phyloP scores from a whole-genome alignment of 352 stramenopile genomes.

The Peronospora destructor region DNA sequence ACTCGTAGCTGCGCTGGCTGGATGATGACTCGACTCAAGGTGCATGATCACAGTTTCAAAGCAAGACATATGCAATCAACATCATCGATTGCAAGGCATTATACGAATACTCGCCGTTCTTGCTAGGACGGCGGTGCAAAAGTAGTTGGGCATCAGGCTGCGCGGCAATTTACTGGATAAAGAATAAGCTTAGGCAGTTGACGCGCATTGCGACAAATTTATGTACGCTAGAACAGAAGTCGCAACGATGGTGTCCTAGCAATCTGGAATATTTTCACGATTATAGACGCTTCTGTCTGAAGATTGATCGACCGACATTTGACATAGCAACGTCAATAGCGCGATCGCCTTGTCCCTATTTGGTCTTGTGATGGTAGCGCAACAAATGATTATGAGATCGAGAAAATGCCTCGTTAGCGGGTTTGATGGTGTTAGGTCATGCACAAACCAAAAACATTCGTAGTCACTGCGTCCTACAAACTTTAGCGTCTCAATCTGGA shows the following conservation, averaged over 20 bases:
- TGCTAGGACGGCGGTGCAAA: conserved; percentile 40
- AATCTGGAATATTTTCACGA: conserved; percentile 69
- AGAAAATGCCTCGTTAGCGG: no score
- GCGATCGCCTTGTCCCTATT: no score
- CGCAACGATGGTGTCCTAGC: conserved; percentile 48
- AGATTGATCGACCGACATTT: conserved; percentile 57
- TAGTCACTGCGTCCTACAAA: no score
- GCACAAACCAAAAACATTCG: no score
- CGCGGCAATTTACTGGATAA: conserved; percentile 57
- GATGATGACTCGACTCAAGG: conserved; percentile 50
- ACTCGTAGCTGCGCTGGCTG: conserved; percentile 44
- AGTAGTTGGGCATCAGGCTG: conserved; percentile 46
- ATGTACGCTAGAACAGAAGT: conserved; percentile 62
- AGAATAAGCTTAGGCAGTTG: conserved; percentile 44
- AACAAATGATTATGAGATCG: no score
- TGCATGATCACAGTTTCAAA: conserved; percentile 44
- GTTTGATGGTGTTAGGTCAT: no score
- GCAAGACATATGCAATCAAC: conserved; percentile 65
- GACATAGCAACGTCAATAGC: conserved; percentile 48
- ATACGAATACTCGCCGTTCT: conserved; percentile 35
- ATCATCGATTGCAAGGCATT: conserved; percentile 42
- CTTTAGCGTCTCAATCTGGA: conserved; percentile 62
- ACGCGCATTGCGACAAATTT: conserved; percentile 32
- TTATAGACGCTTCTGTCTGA: conserved; percentile 44
- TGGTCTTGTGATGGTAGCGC: no score